A percentile compares a stretch with the other conserved stretches of the same genome.
Conservation (phyloP, 805 yeast genomes). For the Candida ipomoeae region DNA sequence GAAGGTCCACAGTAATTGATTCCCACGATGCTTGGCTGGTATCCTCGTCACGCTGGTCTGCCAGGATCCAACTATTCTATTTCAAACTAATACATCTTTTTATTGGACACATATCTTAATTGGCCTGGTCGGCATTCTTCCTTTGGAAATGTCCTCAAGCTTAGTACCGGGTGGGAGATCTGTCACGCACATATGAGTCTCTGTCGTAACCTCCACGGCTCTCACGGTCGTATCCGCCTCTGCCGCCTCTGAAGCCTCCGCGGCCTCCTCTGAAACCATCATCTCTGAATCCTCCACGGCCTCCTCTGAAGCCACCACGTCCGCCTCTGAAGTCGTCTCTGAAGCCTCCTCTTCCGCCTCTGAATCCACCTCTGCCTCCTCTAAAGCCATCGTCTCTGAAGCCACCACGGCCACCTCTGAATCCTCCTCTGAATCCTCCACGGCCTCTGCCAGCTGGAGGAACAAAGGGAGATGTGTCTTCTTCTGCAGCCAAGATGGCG, state of each 20-base stretch:
- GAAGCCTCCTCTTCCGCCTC: constrained; percentile 47
- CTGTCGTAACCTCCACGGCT: constrained; percentile 44
- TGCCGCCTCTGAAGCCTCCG: constrained; percentile 36
- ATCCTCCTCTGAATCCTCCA: constrained; percentile 43
- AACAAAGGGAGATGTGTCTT: constrained; percentile 62
- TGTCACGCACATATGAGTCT: constrained; percentile 45
- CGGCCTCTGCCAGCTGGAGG: constrained; percentile 43
- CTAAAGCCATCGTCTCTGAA: constrained; percentile 27
- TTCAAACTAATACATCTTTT: constrained; percentile 5
- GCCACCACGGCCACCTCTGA: constrained; percentile 40
- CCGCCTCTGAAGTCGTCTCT: constrained; percentile 23
- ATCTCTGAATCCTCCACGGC: constrained; percentile 20
- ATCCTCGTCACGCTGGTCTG: background rate
- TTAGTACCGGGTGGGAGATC: constrained; percentile 74
- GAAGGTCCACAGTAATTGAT: background rate
- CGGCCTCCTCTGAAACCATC: constrained; percentile 35
- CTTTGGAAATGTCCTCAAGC: constrained; percentile 2
- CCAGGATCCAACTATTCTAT: background rate
- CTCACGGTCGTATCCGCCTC: constrained; percentile 46
- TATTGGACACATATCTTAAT: constrained; percentile 4
- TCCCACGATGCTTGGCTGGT: background rate
- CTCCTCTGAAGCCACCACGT: constrained; percentile 35
- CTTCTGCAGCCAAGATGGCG: constrained; percentile 65
- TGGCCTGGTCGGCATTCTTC: constrained; percentile 1
- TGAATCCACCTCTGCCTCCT: constrained; percentile 32